A percentile compares a stretch with the other conserved stretches of the same genome.
Conservation (phyloP, 768 basidiomycete species). For the Macrolepiota albuminosa region DNA sequence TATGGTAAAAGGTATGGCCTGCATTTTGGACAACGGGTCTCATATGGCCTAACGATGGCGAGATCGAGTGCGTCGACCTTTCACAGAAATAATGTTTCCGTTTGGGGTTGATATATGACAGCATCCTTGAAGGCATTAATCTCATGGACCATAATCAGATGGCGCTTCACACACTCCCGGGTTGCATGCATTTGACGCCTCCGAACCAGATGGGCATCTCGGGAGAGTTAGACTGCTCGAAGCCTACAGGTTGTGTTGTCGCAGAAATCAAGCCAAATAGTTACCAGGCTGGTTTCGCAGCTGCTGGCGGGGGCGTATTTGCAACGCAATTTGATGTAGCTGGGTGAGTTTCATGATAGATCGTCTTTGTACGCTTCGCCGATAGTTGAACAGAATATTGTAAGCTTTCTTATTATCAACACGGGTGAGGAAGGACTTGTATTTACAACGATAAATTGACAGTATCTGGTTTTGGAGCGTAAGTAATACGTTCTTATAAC, state of each 20-base stretch:
- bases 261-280: constrained; percentile 53
- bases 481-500: constrained; percentile 11
- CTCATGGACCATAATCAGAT: constrained; percentile 64
- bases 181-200: constrained; percentile 32
- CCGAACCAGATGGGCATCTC: constrained; percentile 44
- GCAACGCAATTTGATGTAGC: constrained; percentile 64
- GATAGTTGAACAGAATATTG: constrained; percentile 19
- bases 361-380: not conserved
- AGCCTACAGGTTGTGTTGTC: constrained; percentile 63
- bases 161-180: constrained; percentile 65
- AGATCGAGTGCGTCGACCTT: constrained; percentile 35
- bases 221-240: constrained; percentile 51
- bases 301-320: constrained; percentile 70
- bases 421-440: not conserved
- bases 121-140: constrained; percentile 85
- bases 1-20: constrained; percentile 37
- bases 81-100: not conserved
- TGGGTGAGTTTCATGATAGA: constrained; percentile 18
- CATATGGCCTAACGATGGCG: constrained; percentile 41
- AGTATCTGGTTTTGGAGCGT: constrained; percentile 49
- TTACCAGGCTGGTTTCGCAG: constrained; percentile 64
- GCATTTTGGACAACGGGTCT: constrained; percentile 44
- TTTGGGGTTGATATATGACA: constrained; percentile 18
- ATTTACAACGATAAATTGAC: not conserved
- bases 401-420: constrained; percentile 10